phyloP scores from a whole-genome alignment of 2,329 filamentous ascomycete genomes.

The Trichoderma sp. region DNA sequence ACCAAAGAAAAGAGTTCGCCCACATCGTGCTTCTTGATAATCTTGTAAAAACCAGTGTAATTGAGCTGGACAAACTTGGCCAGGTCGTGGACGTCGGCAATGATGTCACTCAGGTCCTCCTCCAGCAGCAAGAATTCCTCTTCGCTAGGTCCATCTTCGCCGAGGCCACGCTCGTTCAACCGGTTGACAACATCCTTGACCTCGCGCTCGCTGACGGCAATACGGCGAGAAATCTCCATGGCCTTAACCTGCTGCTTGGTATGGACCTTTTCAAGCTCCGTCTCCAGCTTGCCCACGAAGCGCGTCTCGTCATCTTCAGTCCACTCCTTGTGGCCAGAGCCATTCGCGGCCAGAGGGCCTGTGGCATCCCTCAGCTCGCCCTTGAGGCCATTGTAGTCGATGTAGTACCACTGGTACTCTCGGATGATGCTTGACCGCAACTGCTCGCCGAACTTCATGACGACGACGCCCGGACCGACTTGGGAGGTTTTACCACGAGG shows the following conservation, averaged over 20 bases:
- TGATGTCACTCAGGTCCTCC: slow-evolving; percentile 94
- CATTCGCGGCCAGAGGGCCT: slow-evolving; percentile 44
- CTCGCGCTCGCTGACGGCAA: slow-evolving; percentile 82
- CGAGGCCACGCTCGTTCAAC: slow-evolving; percentile 60
- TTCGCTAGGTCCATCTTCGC: slow-evolving; percentile 65
- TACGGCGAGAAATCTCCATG: slow-evolving; percentile 89
- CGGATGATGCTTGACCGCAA: slow-evolving; percentile 92
- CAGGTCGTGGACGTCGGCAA: slow-evolving; percentile 95
- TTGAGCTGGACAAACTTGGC: slow-evolving; percentile 98
- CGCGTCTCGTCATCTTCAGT: slow-evolving; percentile 85
- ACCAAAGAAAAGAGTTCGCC: slow-evolving; percentile 30
- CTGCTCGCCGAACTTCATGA: slow-evolving; percentile 92
- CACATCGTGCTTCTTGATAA: slow-evolving; percentile 99
- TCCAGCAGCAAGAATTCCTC: slow-evolving; percentile 93
- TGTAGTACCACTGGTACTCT: slow-evolving; percentile 98
- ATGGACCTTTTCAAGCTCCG: slow-evolving; percentile 94
- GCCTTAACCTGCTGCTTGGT: slow-evolving; percentile 97
- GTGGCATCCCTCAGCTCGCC: slow-evolving; percentile 74
- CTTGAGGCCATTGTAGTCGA: slow-evolving; percentile 94
- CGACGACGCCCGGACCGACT: slow-evolving; percentile 50
- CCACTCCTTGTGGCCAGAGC: slow-evolving; percentile 63
- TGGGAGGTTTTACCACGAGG: slow-evolving; percentile 29
- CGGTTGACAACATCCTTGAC: slow-evolving; percentile 82
- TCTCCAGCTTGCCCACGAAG: slow-evolving; percentile 84
- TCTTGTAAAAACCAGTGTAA: slow-evolving; percentile 99